Percentiles rank a stretch among this genome's conserved stretches.
phyloP scores from a whole-genome alignment of 2,329 filamentous ascomycete species.

The Pseudopithomyces maydicus region DNA sequence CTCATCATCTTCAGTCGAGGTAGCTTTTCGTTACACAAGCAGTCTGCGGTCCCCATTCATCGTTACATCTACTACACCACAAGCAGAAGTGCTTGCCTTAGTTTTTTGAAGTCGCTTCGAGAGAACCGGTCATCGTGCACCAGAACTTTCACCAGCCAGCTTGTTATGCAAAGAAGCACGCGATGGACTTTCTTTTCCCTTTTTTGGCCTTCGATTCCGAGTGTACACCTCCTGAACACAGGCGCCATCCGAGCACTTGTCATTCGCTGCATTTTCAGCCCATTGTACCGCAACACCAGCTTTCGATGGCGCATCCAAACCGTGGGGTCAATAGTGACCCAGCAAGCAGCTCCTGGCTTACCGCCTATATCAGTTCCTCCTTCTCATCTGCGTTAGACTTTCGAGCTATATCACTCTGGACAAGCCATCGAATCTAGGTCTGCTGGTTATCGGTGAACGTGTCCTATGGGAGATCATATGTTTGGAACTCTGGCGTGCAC shows the following conservation, averaged over 20 bases:
- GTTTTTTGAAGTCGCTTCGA: conserved; percentile 13
- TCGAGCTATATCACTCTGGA: neutral
- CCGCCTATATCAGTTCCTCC: neutral
- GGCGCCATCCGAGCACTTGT: conserved; percentile 8
- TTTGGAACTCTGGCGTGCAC: conserved; percentile 10
- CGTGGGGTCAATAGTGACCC: neutral
- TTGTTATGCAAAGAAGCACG: conserved; percentile 3
- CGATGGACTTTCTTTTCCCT: conserved; percentile 8
- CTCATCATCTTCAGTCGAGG: conserved; percentile 21
- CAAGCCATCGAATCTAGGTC: conserved; percentile 1
- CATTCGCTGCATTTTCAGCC: conserved; percentile 10
- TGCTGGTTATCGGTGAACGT: neutral
- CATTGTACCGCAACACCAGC: conserved; percentile 5
- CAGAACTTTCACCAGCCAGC: neutral
- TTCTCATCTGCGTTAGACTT: neutral
- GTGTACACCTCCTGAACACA: conserved; percentile 3
- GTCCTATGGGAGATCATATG: neutral
- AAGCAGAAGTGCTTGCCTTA: conserved; percentile 32
- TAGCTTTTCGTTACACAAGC: conserved; percentile 29
- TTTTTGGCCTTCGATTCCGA: conserved; percentile 2
- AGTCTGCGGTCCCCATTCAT: conserved; percentile 32
- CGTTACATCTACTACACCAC: conserved; percentile 43
- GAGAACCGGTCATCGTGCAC: conserved; percentile 7
- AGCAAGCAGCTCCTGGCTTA: neutral
- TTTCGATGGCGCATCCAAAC: neutral